Evolutionary conservation across 257 asterid genomes (phyloP), one percentile per base, ranked within the genome.

Genomic region (Datura wrightii): DNA sequence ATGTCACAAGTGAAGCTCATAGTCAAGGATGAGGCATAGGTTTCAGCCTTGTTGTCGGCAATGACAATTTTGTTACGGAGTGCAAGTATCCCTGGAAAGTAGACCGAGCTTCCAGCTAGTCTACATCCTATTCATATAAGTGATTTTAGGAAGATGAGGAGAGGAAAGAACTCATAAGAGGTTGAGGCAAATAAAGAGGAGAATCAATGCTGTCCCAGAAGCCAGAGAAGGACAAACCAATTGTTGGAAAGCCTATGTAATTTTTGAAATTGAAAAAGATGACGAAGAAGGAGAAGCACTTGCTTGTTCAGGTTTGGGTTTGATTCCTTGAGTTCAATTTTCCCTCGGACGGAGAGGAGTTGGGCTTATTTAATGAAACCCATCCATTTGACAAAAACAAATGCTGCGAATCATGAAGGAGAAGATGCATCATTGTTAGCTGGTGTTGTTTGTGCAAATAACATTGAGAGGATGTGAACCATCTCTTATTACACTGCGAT

Each of bases 1-100:
- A 66, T 36, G n/a, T 66, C 19, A 37, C 74, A 66, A 36, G 48
- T 66, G 48, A 66, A 66, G 74, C 48, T 66, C 74, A 66, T 66
- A 14, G 48, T 66, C 14, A 66, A 36, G 46, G 46, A 66, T 36
- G 74, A 37, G 48, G 16, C 74, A 66, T 36, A 66, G 19, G 13
- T 66, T 66, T 36, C 5, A 10, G 24, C 48, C 74, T 66, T 66
- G 48, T 14, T 66, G 46, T 66, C 1, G 74, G 48, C 48, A 66
- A 66, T 66, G 48, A 36, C 48, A 36, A 14, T 36, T 66, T 66
- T 66, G 48, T 36, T 66, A 66, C 41, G n/a, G 19, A 36, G 74
- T 66, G 74, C 48, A 36, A 14, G 44, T 65, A 66, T 36, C 36
- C 15, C 48, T 14, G 10, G 5, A 66, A 36, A 66, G 10, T 36